These are phyloP conservation scores for Kuraishia capsulata DNA, from an alignment of 805 yeast species.

Conservation along the genomic window DNA sequence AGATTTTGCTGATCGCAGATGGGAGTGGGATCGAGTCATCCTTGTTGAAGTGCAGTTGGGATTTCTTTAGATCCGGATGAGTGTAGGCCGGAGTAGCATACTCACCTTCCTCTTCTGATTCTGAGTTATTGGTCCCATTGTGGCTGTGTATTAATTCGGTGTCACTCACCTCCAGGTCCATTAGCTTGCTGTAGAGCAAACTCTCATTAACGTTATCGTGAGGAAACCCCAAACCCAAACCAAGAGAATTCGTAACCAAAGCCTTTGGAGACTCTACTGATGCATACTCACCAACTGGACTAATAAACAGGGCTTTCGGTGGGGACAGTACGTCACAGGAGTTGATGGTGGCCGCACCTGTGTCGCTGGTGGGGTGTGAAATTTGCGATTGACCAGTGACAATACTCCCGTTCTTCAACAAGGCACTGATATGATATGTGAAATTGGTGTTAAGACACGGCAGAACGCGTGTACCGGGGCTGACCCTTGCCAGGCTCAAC, in stretches of 20 bases:
- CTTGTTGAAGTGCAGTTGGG: constrained; percentile 70
- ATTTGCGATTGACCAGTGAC: constrained; percentile 91
- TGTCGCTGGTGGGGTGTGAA: constrained; percentile 60
- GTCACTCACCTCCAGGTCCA: not conserved
- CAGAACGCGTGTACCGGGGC: constrained; percentile 44
- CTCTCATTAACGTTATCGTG: not conserved
- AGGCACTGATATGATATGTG: constrained; percentile 79
- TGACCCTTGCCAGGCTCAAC: constrained; percentile 52
- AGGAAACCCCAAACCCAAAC: not conserved
- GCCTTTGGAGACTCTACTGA: not conserved
- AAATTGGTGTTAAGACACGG: constrained; percentile 83
- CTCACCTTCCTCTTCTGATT: constrained; percentile 23
- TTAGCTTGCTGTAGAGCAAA: not conserved
- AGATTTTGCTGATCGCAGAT: constrained; percentile 64
- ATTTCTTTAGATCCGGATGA: constrained; percentile 67
- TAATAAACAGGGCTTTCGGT: not conserved
- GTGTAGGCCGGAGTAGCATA: constrained; percentile 64
- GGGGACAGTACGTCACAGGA: too few relatives aligned
- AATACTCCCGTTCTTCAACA: constrained; percentile 55
- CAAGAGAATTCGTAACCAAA: not conserved
- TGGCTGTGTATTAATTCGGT: not conserved
- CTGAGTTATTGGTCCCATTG: constrained; percentile 2
- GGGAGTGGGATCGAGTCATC: constrained; percentile 50
- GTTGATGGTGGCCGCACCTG: too few relatives aligned
- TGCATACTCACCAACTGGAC: not conserved